These are phyloP conservation scores for Fusarium fujikuroi DNA, from an alignment of 2,329 filamentous ascomycete genomes.

Conservation along the genomic window DNA sequence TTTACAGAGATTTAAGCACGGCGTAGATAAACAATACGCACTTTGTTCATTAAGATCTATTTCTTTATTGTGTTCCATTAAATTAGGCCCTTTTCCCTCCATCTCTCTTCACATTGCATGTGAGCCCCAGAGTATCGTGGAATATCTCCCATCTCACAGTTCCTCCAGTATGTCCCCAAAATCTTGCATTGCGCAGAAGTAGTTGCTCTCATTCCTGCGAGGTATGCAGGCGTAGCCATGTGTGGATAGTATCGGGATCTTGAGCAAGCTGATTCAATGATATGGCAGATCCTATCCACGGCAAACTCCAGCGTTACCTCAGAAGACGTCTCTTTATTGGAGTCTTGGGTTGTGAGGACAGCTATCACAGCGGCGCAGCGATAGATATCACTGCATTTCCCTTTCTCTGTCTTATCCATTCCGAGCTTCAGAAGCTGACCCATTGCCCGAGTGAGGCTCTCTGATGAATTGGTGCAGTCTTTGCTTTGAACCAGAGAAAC, in stretches of 20 bases:
- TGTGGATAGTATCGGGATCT: conserved; percentile 54
- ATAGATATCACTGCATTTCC: conserved; percentile 45
- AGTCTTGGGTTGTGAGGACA: conserved; percentile 26
- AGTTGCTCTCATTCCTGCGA: conserved; percentile 51
- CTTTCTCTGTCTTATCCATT: conserved; percentile 33
- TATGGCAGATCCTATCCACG: conserved; percentile 50
- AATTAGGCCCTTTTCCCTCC: conserved; percentile 44
- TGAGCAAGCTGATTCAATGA: conserved; percentile 46
- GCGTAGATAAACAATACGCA: no score
- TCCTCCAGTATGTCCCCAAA: conserved; percentile 52
- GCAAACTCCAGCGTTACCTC: conserved; percentile 43
- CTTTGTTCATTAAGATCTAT: background rate
- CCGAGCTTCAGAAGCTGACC: conserved; percentile 39
- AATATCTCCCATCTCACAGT: conserved; percentile 51
- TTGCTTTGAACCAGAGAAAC: conserved; percentile 47
- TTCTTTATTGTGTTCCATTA: background rate
- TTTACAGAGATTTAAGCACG: no score
- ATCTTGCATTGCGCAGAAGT: conserved; percentile 48
- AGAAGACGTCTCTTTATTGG: background rate
- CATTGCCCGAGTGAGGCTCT: conserved; percentile 41
- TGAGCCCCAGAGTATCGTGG: conserved; percentile 48
- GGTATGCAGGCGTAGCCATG: conserved; percentile 51
- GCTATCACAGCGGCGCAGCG: conserved; percentile 52
- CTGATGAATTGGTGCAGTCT: background rate
- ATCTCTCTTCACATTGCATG: conserved; percentile 49